Percentiles rank a stretch among this genome's conserved stretches.
These are phyloP conservation scores for Phytophthora idaei DNA, from an alignment of 352 stramenopile genomes.

Conservation along the genomic window DNA sequence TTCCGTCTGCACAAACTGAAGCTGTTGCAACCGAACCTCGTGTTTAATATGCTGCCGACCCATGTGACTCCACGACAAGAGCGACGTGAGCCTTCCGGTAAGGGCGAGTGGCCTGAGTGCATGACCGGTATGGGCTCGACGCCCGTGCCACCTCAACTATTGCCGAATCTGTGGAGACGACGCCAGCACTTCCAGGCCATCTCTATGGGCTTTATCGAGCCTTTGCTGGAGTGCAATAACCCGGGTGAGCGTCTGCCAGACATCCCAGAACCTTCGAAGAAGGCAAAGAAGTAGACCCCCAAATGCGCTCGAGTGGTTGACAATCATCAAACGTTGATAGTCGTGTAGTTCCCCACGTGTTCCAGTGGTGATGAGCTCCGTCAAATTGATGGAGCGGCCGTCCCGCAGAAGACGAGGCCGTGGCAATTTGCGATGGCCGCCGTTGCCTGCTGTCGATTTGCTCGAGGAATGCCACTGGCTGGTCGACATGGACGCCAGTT, in stretches of 20 bases:
- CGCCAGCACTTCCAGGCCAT: constrained; percentile 56
- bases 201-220: constrained; percentile 49
- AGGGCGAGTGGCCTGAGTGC: constrained; percentile 55
- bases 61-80: constrained; percentile 47
- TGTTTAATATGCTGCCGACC: constrained; percentile 54
- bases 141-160: constrained; percentile 33
- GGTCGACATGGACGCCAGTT: constrained; percentile 25
- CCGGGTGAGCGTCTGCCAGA: constrained; percentile 25
- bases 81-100: constrained; percentile 33
- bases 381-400: not conserved
- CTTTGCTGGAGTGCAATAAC: constrained; percentile 35
- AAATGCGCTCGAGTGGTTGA: constrained; percentile 1
- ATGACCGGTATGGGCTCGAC: constrained; percentile 54
- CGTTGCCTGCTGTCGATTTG: constrained; percentile 44
- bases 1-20: constrained; percentile 39
- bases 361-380: constrained; percentile 27
- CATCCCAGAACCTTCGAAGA: constrained; percentile 12
- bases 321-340: constrained; percentile 14
- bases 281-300: constrained; percentile 4
- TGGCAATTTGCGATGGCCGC: constrained; percentile 36
- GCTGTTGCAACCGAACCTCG: constrained; percentile 39
- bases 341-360: constrained; percentile 2
- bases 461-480: constrained; percentile 52
- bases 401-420: too few species aligned
- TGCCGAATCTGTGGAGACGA: constrained; percentile 45